A percentile compares a stretch with the other conserved stretches of the same genome.
Evolutionary conservation across 805 yeast species (phyloP).

Genomic region (Yarrowia sp.): DNA sequence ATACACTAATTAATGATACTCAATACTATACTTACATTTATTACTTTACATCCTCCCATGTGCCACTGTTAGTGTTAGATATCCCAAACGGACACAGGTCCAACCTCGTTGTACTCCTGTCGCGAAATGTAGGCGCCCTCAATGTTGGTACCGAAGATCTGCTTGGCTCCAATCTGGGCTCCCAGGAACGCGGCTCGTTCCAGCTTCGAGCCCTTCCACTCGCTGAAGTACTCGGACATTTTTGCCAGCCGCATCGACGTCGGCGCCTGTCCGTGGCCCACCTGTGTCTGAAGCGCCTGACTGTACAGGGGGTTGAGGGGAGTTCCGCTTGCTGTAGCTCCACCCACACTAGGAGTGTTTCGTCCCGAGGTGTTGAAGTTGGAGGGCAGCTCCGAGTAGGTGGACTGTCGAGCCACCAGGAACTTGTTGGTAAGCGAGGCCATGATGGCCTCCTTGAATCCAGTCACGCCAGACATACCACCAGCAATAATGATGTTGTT

Average conservation of each 20-base stretch:
- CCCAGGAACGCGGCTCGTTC: conserved; percentile 79
- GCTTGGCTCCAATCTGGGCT: conserved; percentile 83
- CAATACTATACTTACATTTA: neutral
- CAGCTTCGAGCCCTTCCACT: conserved; percentile 82
- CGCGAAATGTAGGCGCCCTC: conserved; percentile 65
- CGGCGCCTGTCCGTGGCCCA: conserved; percentile 67
- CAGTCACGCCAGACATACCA: conserved; percentile 68
- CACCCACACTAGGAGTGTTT: conserved; percentile 36
- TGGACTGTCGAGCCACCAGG: conserved; percentile 43
- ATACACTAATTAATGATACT: neutral
- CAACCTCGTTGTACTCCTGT: conserved; percentile 70
- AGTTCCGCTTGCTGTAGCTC: conserved; percentile 32
- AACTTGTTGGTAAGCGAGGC: conserved; percentile 57
- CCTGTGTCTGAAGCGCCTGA: conserved; percentile 28
- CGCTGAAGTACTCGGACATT: conserved; percentile 89
- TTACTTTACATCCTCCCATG: conserved; percentile 11
- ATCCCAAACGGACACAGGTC: conserved; percentile 84
- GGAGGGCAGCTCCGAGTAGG: conserved; percentile 43
- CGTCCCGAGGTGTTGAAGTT: conserved; percentile 38
- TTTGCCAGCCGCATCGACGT: conserved; percentile 64
- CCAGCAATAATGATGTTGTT: conserved; percentile 81
- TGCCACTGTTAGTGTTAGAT: conserved; percentile 30
- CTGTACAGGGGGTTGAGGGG: conserved; percentile 46
- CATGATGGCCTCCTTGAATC: conserved; percentile 69
- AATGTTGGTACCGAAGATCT: conserved; percentile 64